These are phyloP conservation scores for Candida glaebosa DNA, from an alignment of 805 yeast genomes.

Conservation along the genomic window DNA sequence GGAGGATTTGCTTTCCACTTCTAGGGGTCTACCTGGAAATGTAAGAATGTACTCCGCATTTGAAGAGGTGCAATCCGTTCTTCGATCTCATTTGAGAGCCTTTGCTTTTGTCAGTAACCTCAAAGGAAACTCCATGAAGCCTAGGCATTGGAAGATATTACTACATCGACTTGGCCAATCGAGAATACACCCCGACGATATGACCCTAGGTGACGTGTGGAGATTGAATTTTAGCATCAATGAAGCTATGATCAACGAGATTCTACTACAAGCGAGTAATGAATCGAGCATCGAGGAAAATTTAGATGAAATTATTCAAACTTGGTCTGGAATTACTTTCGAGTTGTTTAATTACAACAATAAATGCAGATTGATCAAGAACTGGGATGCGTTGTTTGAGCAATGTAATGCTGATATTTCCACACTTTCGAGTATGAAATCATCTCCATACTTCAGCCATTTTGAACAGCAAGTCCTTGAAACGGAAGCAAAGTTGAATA, in stretches of 20 bases:
- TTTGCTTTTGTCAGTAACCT: slow-evolving; percentile 42
- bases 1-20: slow-evolving; percentile 45
- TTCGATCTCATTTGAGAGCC: slow-evolving; percentile 40
- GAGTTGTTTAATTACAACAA: slow-evolving; percentile 52
- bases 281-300: slow-evolving; percentile 65
- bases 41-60: slow-evolving; percentile 69
- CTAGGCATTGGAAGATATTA: slow-evolving; percentile 63
- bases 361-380: slow-evolving; percentile 53
- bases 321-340: slow-evolving; percentile 55
- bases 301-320: slow-evolving; percentile 44
- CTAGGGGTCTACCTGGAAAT: slow-evolving; percentile 53
- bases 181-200: slow-evolving; percentile 12
- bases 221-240: slow-evolving; percentile 47
- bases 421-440: slow-evolving; percentile 64
- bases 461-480: slow-evolving; percentile 57
- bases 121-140: slow-evolving; percentile 53
- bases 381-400: slow-evolving; percentile 65
- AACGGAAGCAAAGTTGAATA: slow-evolving; percentile 56
- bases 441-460: slow-evolving; percentile 55
- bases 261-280: slow-evolving; percentile 64
- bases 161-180: slow-evolving; percentile 32
- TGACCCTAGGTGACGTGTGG: slow-evolving; percentile 62
- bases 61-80: slow-evolving; percentile 47
- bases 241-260: slow-evolving; percentile 41
- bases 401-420: slow-evolving; percentile 58